These are phyloP conservation scores for Leishmania braziliensis DNA, from an alignment of 208 protist species.

Conservation along the genomic window DNA sequence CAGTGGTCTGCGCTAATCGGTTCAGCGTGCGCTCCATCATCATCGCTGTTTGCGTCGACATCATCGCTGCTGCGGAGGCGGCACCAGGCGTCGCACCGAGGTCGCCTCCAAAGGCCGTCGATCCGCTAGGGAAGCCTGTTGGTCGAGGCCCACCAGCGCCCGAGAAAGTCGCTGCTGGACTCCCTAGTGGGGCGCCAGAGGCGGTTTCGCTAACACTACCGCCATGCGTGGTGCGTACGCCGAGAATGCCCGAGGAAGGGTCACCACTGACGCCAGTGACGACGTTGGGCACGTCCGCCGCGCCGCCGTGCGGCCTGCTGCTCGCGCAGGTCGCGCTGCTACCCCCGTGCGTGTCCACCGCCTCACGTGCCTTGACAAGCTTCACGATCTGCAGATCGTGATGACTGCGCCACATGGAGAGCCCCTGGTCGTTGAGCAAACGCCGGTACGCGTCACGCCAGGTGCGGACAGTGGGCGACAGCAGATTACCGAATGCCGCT, in stretches of 20 bases:
- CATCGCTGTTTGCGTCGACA: conserved; percentile 30
- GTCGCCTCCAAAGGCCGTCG: conserved; percentile 10
- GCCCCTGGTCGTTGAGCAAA: conserved; percentile 59
- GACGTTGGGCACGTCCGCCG: neutral
- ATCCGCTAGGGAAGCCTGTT: conserved; percentile 10
- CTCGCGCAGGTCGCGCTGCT: neutral
- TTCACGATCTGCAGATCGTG: conserved; percentile 64
- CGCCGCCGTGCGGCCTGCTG: neutral
- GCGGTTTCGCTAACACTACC: neutral
- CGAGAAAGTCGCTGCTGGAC: neutral
- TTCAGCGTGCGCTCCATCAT: conserved; percentile 37
- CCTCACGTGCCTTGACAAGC: conserved; percentile 34
- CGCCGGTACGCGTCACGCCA: conserved; percentile 74
- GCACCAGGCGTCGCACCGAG: conserved; percentile 3
- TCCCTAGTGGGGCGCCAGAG: neutral
- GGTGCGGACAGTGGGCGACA: conserved; percentile 26
- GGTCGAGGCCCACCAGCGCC: neutral
- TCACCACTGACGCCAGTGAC: conserved; percentile 5
- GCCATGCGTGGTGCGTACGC: neutral
- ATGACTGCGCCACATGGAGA: conserved; percentile 56
- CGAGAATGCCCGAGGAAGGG: neutral
- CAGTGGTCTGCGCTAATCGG: conserved; percentile 26
- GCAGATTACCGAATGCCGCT: conserved; percentile 44
- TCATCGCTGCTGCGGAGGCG: conserved; percentile 23
- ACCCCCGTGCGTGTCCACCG: neutral